phyloP scores from a whole-genome alignment of 768 basidiomycete species.

The Xerocomellus chrysenteron region DNA sequence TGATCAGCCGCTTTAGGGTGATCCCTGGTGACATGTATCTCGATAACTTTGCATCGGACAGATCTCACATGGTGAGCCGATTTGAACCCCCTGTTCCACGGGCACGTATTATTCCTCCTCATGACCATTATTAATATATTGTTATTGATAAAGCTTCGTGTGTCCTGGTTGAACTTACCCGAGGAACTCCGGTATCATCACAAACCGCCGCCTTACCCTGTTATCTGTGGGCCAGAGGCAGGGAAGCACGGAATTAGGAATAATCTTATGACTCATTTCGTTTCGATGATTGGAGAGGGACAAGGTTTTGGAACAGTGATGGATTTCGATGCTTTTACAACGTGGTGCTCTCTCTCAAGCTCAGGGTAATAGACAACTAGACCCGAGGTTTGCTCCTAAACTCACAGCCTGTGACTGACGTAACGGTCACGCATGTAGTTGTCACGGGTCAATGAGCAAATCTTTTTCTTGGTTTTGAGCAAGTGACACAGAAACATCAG shows the following conservation, averaged over 20 bases:
- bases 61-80: slow-evolving; percentile 67
- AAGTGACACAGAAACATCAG: slow-evolving; percentile 2
- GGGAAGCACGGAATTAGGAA: slow-evolving; percentile 38
- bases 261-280: slow-evolving; percentile 62
- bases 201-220: slow-evolving; percentile 49
- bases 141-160: slow-evolving; percentile 2
- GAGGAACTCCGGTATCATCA: slow-evolving; percentile 36
- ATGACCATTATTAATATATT: background rate
- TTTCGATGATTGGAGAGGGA: slow-evolving; percentile 42
- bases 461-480: slow-evolving; percentile 15
- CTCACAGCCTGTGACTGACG: slow-evolving; percentile 3
- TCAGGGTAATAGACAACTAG: too few relatives aligned
- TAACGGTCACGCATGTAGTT: slow-evolving; percentile 20
- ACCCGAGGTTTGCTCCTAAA: too few relatives aligned
- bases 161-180: slow-evolving; percentile 2
- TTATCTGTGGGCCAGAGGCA: slow-evolving; percentile 47
- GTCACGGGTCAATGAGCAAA: slow-evolving; percentile 23
- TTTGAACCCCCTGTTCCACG: slow-evolving; percentile 13
- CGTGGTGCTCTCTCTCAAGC: slow-evolving; percentile 21
- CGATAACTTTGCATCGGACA: slow-evolving; percentile 66
- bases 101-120: background rate
- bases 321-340: slow-evolving; percentile 24
- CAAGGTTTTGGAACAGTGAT: slow-evolving; percentile 44
- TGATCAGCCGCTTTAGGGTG: slow-evolving; percentile 59
- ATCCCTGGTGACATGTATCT: slow-evolving; percentile 52